phyloP scores from a whole-genome alignment of 345 rosid genomes.

The Melastoma malabathricum region DNA sequence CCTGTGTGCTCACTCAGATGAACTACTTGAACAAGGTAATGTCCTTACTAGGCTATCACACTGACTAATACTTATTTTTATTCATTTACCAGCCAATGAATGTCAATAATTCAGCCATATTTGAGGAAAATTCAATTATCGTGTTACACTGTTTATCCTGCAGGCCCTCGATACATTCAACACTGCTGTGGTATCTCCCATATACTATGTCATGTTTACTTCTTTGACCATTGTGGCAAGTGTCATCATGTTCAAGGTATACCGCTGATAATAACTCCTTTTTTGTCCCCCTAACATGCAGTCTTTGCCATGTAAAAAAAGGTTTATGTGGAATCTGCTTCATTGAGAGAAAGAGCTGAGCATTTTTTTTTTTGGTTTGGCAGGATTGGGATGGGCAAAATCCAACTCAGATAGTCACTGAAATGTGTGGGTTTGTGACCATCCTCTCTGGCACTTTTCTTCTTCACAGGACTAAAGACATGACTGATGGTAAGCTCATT shows the following conservation, averaged over 20 bases:
- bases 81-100: neutral
- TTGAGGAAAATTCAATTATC: neutral
- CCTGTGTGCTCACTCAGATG: conserved; percentile 59
- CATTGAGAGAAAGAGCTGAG: neutral
- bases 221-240: conserved; percentile 77
- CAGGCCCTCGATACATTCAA: conserved; percentile 95
- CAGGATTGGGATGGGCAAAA: conserved; percentile 93
- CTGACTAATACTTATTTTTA: neutral
- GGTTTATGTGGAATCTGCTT: neutral
- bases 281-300: too few species aligned
- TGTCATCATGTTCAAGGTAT: conserved; percentile 91
- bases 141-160: conserved; percentile 10
- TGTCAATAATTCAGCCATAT: neutral
- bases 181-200: conserved; percentile 85
- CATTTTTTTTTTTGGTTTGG: neutral
- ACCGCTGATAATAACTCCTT: too few species aligned
- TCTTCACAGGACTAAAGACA: conserved; percentile 77
- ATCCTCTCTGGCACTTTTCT: conserved; percentile 79
- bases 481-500: conserved; percentile 44
- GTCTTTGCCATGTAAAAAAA: neutral
- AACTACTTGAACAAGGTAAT: conserved; percentile 68
- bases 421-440: conserved; percentile 71
- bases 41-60: neutral
- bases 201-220: conserved; percentile 86
- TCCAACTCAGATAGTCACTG: conserved; percentile 64